Percentiles rank a stretch among this genome's conserved stretches.
Evolutionary conservation across 1,284 basidiomycete species (phyloP).

Genomic region (Cutaneotrichosporon sp.): DNA sequence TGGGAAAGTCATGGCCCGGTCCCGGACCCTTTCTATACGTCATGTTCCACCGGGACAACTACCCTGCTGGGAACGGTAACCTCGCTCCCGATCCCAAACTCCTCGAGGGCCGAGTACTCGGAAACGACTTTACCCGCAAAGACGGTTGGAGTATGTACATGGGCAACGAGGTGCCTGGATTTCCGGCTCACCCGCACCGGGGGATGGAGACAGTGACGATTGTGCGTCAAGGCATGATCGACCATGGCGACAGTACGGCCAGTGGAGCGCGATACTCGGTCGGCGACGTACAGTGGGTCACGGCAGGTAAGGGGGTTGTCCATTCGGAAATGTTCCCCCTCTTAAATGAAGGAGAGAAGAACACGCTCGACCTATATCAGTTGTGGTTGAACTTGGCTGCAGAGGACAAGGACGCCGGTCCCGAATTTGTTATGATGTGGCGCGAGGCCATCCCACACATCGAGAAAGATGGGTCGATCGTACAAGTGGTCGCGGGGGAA

Average conservation of each 20-base stretch:
- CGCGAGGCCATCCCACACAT: slow-evolving; percentile 20
- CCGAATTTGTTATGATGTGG: slow-evolving; percentile 28
- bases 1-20: slow-evolving; percentile 11
- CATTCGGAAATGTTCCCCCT: slow-evolving; percentile 28
- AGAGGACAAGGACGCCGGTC: slow-evolving; percentile 15
- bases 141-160: slow-evolving; percentile 27
- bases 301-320: slow-evolving; percentile 21
- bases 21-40: slow-evolving; percentile 23
- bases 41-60: slow-evolving; percentile 20
- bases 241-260: slow-evolving; percentile 25
- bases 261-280: slow-evolving; percentile 20
- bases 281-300: slow-evolving; percentile 30
- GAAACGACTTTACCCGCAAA: slow-evolving; percentile 17
- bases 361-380: slow-evolving; percentile 25
- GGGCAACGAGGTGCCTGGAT: slow-evolving; percentile 18
- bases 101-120: slow-evolving; percentile 19
- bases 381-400: slow-evolving; percentile 26
- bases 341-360: slow-evolving; percentile 13
- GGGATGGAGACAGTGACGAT: slow-evolving; percentile 23
- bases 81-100: slow-evolving; percentile 13
- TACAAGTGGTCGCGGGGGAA: slow-evolving; percentile 19
- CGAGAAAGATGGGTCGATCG: slow-evolving; percentile 5
- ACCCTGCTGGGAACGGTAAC: slow-evolving; percentile 13
- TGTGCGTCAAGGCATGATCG: slow-evolving; percentile 15
- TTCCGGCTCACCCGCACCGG: slow-evolving; percentile 24